Conservation (phyloP, 192 early-diverging fungal species). For the Pilaira anomala region DNA sequence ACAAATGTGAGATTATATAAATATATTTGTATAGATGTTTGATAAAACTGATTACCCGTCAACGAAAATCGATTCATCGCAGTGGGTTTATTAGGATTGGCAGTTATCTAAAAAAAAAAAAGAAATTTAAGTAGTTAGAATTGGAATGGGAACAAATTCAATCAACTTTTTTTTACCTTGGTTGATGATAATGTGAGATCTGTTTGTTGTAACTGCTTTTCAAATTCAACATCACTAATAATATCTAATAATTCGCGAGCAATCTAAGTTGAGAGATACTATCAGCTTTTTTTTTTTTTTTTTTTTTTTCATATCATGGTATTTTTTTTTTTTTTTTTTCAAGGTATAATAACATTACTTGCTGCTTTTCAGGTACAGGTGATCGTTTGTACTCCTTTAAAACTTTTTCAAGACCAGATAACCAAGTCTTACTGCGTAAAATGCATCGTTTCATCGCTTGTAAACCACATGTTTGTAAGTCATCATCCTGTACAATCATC, state of each 20-base stretch:
- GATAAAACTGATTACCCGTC: neutral
- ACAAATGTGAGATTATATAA: neutral
- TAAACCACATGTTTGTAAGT: constrained; percentile 25
- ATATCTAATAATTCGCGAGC: constrained; percentile 3
- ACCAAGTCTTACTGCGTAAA: constrained; percentile 15
- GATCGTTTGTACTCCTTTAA: constrained; percentile 13
- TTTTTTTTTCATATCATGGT: too few relatives aligned
- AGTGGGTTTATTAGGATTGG: constrained; percentile 18
- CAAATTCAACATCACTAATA: constrained; percentile 12
- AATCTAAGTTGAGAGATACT: neutral
- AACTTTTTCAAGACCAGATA: constrained; percentile 1
- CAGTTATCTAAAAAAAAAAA: constrained; percentile 17
- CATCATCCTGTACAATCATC: constrained; percentile 19
- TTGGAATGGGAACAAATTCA: too few relatives aligned
- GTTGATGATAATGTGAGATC: neutral
- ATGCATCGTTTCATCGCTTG: constrained; percentile 23
- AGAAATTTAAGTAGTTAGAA: too few relatives aligned
- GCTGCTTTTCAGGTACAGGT: constrained; percentile 15
- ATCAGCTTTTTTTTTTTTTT: too few relatives aligned
- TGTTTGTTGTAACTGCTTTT: neutral
- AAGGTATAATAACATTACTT: neutral
- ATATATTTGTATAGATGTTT: neutral
- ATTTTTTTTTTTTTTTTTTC: too few relatives aligned
- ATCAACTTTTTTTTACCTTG: too few relatives aligned
- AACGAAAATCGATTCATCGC: neutral